Evolutionary conservation across 257 asterid species (phyloP).

Genomic region (Solanum chilense): DNA sequence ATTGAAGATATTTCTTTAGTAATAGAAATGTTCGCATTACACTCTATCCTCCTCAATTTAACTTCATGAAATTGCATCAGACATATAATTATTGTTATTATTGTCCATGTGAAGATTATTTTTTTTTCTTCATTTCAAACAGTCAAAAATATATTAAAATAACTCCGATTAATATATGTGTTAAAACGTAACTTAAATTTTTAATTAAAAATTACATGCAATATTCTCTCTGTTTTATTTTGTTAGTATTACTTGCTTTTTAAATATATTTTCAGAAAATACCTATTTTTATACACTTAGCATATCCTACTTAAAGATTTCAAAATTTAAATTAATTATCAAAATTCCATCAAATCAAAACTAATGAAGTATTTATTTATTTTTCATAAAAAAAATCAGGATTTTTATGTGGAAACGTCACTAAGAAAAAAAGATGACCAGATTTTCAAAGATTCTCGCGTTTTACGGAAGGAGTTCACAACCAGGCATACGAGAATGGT

Average conservation of each 20-base stretch:
- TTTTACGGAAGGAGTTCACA: background rate
- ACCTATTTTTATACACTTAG: background rate
- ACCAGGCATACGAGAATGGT: slow-evolving; percentile 10
- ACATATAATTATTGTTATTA: background rate
- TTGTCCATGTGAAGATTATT: background rate
- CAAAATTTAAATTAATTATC: background rate
- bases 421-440: background rate
- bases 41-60: background rate
- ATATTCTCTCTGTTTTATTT: background rate
- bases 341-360: background rate
- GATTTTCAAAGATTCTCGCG: background rate
- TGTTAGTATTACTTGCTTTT: background rate
- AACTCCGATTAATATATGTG: background rate
- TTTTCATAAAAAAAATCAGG: background rate
- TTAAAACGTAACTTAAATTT: background rate
- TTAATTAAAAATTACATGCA: background rate
- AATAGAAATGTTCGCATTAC: accelerated
- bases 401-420: background rate
- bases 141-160: background rate
- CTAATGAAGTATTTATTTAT: background rate
- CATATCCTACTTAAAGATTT: background rate
- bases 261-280: background rate
- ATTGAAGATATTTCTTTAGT: too few relatives aligned
- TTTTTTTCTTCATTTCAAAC: background rate
- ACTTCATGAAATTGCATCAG: too few relatives aligned